Evolutionary conservation across 2,329 filamentous ascomycete species (phyloP), one percentile per base, ranked within the genome.

Genomic region (Paraphaeosphaeria minitans): DNA sequence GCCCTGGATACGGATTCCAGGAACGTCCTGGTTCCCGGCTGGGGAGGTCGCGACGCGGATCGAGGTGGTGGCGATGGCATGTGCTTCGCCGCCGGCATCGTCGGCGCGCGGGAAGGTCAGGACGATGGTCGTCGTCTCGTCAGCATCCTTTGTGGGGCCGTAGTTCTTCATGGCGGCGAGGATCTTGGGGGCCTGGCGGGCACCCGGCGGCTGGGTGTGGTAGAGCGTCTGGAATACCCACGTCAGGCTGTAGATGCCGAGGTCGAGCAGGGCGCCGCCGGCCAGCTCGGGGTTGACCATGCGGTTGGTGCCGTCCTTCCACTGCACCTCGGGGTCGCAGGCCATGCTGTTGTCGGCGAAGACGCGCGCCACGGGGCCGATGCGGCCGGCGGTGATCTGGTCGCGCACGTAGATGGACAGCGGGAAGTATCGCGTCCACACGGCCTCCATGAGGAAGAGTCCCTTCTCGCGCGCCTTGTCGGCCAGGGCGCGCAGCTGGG

Each of bases 171-270:
- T 70, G 53, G 90, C 86, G 0, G 88, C 84, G 10, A 87, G 79
- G 3, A 95, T 87, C 46, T 81, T 83, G 5, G 93, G 93, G 0
- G 84, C 72, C 75, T 91, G 85, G 66, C 92, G 90, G 55, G 85
- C 75, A 10, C 79, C 75, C 31, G 74, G 82, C 1, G 88, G 83
- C 71, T 93, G 89, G 3, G 90, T 86, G 75, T 93, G 91, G 79
- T 96, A 96, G 29, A 96, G 84, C 46, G 89, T 89, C 78, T 96
- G 92, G 83, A 94, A 96, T 7, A 95, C 85, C 93, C 93, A 97
- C 33, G 92, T 96, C 61, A 97, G 79, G 48, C 91, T 87, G 80
- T 97, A 97, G 76, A 97, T 90, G 61, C 93, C 93, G 57, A 97
- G 82, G 76, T 97, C 93, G 52, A 97, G 84, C 55, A 96, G 80